phyloP scores from a whole-genome alignment of 2,329 filamentous ascomycete species.

The Alternaria viburni region DNA sequence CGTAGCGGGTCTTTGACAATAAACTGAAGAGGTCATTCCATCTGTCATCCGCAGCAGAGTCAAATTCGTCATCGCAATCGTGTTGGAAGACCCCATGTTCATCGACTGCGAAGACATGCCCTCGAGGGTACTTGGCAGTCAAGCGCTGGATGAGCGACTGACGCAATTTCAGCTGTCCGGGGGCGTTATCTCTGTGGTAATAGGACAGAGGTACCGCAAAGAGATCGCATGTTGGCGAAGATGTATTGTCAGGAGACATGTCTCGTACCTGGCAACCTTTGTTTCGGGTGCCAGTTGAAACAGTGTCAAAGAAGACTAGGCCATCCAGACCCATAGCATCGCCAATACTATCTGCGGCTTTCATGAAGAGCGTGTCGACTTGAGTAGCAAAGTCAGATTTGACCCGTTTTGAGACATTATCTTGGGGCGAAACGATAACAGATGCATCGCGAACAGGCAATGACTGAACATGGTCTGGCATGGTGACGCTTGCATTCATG shows the following conservation, averaged over 20 bases:
- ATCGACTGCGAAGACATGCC: slow-evolving; percentile 14
- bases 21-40: slow-evolving; percentile 9
- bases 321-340: slow-evolving; percentile 14
- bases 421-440: background rate
- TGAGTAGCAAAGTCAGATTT: background rate
- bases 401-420: background rate
- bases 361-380: slow-evolving; percentile 6
- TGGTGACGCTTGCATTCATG: background rate
- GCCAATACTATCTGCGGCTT: slow-evolving; percentile 11
- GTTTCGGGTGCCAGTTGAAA: background rate
- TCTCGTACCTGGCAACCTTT: background rate
- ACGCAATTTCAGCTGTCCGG: background rate
- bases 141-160: slow-evolving; percentile 15
- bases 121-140: slow-evolving; percentile 9
- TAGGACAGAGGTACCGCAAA: slow-evolving; percentile 4
- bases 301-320: slow-evolving; percentile 12
- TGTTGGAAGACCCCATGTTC: slow-evolving; percentile 11
- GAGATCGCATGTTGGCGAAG: background rate
- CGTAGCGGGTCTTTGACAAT: slow-evolving; percentile 10
- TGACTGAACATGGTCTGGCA: background rate
- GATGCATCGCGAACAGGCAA: background rate
- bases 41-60: background rate
- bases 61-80: background rate
- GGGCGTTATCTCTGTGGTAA: slow-evolving; percentile 1
- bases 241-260: background rate